phyloP scores from a whole-genome alignment of 305 asterid genomes.

The Plantago lanceolata region DNA sequence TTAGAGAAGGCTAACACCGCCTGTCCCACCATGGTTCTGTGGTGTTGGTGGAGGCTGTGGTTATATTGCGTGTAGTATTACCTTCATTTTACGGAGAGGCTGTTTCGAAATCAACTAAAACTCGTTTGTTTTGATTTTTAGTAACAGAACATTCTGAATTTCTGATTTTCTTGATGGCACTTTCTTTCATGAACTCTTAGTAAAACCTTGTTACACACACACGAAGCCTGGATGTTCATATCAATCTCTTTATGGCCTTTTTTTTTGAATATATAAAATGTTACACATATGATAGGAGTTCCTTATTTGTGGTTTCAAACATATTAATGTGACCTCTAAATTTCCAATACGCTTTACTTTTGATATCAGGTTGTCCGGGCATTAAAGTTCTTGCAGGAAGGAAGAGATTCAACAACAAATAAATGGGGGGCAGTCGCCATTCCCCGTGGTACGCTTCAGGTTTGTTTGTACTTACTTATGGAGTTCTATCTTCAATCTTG shows the following conservation, averaged over 20 bases:
- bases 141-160: too few species aligned
- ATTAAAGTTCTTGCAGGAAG: constrained; percentile 65
- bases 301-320: not conserved
- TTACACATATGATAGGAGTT: not conserved
- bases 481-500: constrained; percentile 15
- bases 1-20: too few species aligned
- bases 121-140: too few species aligned
- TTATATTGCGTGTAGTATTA: too few species aligned
- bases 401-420: constrained; percentile 46
- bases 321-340: constrained; percentile 1
- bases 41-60: too few species aligned
- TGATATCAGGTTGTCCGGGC: constrained; percentile 90
- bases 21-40: too few species aligned
- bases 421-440: constrained; percentile 80
- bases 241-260: not conserved
- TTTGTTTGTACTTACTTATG: constrained; percentile 51
- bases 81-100: too few species aligned
- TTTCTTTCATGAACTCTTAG: not conserved
- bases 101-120: too few species aligned
- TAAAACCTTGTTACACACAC: not conserved
- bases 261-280: not conserved
- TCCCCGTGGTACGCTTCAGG: constrained; percentile 99
- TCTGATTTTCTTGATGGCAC: too few species aligned
- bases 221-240: not conserved
- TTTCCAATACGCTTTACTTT: constrained; percentile 21